phyloP scores from a whole-genome alignment of 2,329 filamentous ascomycete genomes.

The Curvularia spicifera region DNA sequence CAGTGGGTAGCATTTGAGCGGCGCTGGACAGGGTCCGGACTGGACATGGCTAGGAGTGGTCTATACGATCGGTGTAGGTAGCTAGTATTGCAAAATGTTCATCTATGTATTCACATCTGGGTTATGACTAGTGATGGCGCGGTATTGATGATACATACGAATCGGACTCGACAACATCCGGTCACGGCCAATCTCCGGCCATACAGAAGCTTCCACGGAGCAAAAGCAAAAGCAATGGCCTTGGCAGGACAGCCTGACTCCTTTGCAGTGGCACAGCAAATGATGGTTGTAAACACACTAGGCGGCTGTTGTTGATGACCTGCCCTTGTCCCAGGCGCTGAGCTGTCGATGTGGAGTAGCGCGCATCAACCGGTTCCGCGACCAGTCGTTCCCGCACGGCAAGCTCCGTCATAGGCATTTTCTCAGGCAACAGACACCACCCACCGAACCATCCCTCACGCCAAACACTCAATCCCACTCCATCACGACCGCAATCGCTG shows the following conservation, averaged over 20 bases:
- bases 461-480: slow-evolving; percentile 24
- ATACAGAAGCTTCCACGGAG: slow-evolving; percentile 22
- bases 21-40: slow-evolving; percentile 17
- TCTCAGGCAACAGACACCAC: slow-evolving; percentile 47
- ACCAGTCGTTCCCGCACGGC: slow-evolving; percentile 30
- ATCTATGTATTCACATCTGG: background rate
- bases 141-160: background rate
- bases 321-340: slow-evolving; percentile 2
- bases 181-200: background rate
- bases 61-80: slow-evolving; percentile 11
- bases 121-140: background rate
- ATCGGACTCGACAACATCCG: slow-evolving; percentile 7
- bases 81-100: slow-evolving; percentile 17
- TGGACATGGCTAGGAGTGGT: slow-evolving; percentile 4
- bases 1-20: slow-evolving; percentile 27
- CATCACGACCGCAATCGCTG: slow-evolving; percentile 39
- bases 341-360: slow-evolving; percentile 22
- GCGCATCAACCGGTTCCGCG: slow-evolving; percentile 23
- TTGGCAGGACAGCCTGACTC: background rate
- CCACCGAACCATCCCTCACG: slow-evolving; percentile 27
- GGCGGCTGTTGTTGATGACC: background rate
- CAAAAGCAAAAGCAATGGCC: slow-evolving; percentile 12
- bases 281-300: background rate
- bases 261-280: background rate
- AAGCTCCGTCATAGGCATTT: slow-evolving; percentile 42